Evolutionary conservation across 106 monocot species (phyloP).

Genomic region (Dioscorea dumetorum): DNA sequence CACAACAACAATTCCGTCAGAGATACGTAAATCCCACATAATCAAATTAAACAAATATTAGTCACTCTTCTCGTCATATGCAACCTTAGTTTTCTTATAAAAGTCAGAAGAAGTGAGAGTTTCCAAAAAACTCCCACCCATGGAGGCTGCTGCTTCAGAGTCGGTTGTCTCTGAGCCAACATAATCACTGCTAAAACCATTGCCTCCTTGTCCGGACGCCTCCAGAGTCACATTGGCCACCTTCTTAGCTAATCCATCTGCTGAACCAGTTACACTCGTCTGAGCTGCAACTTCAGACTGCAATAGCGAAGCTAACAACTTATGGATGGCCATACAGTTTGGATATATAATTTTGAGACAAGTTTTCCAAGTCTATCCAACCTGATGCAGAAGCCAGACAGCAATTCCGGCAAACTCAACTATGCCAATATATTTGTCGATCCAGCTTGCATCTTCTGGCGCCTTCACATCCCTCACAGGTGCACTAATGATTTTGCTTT

Average conservation of each 20-base stretch:
- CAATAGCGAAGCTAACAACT: conserved; percentile 9
- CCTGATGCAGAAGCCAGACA: conserved; percentile 94
- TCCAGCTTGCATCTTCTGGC: conserved; percentile 71
- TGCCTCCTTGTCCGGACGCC: conserved; percentile 17
- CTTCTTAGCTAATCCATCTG: conserved; percentile 23
- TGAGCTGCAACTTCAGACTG: conserved; percentile 59
- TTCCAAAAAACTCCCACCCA: conserved; percentile 77
- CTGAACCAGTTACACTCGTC: conserved; percentile 22
- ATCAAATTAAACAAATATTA: not conserved
- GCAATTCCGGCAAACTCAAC: conserved; percentile 87
- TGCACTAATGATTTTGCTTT: conserved; percentile 51
- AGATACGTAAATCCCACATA: not conserved
- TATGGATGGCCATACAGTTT: not conserved
- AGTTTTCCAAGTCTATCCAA: conserved; percentile 3
- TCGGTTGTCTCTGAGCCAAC: conserved; percentile 18
- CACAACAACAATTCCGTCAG: not conserved
- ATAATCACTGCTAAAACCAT: not conserved
- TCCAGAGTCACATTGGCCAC: conserved; percentile 28
- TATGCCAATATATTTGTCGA: conserved; percentile 76
- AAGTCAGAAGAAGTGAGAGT: conserved; percentile 81
- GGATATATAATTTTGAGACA: not conserved
- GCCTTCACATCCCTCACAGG: conserved; percentile 66
- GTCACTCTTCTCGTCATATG: not conserved
- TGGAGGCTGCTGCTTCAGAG: conserved; percentile 30
- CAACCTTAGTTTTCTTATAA: conserved; percentile 81